These are phyloP conservation scores for Hyparrhenia diplandra DNA, from an alignment of 176 grass and related monocot species.

Conservation along the genomic window DNA sequence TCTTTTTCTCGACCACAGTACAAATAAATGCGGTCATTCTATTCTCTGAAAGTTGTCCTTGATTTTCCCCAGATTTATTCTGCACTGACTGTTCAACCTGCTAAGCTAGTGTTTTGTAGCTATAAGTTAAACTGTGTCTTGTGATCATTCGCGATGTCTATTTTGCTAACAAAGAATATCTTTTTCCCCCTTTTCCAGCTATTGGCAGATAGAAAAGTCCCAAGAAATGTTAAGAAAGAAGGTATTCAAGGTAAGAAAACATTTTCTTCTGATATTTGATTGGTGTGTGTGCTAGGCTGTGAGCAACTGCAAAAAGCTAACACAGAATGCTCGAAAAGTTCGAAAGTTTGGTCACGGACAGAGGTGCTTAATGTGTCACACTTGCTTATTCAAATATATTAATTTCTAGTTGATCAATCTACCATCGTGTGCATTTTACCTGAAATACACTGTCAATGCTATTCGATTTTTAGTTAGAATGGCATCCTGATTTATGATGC, in stretches of 20 bases:
- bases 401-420: slow-evolving; percentile 1
- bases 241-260: too few species aligned
- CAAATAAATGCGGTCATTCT: not conserved
- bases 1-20: not conserved
- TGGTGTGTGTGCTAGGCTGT: not conserved
- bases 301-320: not conserved
- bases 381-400: not conserved
- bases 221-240: slow-evolving; percentile 34
- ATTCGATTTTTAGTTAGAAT: not conserved
- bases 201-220: slow-evolving; percentile 63
- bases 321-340: not conserved
- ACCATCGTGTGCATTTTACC: not conserved
- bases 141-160: slow-evolving; percentile 14
- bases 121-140: not conserved
- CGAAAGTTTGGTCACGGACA: not conserved
- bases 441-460: slow-evolving; percentile 1
- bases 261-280: slow-evolving; percentile 2
- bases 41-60: not conserved
- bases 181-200: slow-evolving; percentile 36
- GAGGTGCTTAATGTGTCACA: not conserved
- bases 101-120: not conserved
- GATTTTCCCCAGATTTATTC: not conserved
- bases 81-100: not conserved
- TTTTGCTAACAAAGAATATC: not conserved
- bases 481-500: not conserved